Evolutionary conservation across 2,329 filamentous ascomycete species (phyloP), one percentile per base, ranked within the genome.

Genomic region (Penicillium sp.): DNA sequence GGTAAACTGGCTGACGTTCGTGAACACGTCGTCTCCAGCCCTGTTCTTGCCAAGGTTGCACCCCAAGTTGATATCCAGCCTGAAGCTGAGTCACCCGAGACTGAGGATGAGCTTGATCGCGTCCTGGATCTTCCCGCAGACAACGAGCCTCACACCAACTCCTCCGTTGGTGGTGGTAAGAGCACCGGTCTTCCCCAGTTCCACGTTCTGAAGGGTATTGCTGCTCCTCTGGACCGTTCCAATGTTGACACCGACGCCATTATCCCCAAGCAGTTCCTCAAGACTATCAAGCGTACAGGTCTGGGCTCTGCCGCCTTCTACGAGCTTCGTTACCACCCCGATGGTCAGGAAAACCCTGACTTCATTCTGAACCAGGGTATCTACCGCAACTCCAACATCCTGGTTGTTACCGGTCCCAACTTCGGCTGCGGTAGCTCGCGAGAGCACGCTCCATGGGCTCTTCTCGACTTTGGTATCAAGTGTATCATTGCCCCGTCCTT

Each of bases 241-340:
- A 99, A 99, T 74, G 87, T 97, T 66, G 94, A 99, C 79, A 99
- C 94, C n/a, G 94, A 99, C 69, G 93, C 93, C 70, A 97, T 97
- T 76, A 99, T 99, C 65, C 94, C 94, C 61, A 99, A 99, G 78
- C 94, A 99, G 74, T 99, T 97, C 80, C 84, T 99, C 61, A 99
- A 97, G 81, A 99, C 94, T 36, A 97, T 97, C 78, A 97, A 97
- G 83, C 91, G 94, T 55, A 96, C 93, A 1, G 94, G 94, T 61
- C 89, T 99, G 9, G 92, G 92, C 54, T 83, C 80, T 21, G 93
- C 93, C 34, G 85, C 96, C 48, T 99, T 99, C 83, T 85, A 92
- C 73, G 87, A 85, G 60, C 87, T 91, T 77, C 87, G 94, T 51
- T 96, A 86, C 77, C 84, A 87, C 77, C 85, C 89, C 9, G 87